phyloP scores from a whole-genome alignment of 768 basidiomycete species.

The Leccinellum luteum region DNA sequence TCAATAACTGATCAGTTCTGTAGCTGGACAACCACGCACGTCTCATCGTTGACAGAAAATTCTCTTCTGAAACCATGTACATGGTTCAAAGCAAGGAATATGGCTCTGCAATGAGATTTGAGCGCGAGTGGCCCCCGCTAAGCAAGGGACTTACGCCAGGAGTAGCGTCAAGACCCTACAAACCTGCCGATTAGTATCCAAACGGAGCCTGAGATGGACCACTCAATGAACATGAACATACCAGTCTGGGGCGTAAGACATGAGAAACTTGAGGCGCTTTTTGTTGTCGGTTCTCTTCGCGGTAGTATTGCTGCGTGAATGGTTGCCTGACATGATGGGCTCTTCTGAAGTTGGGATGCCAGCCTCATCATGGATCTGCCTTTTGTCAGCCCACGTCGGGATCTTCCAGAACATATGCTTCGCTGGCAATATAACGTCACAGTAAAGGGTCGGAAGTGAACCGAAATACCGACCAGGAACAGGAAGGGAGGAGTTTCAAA shows the following conservation, averaged over 20 bases:
- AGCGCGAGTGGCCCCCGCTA: background rate
- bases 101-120: conserved; percentile 37
- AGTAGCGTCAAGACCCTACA: conserved; percentile 64
- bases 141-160: conserved; percentile 50
- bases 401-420: background rate
- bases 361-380: background rate
- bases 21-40: conserved; percentile 39
- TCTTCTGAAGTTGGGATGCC: background rate
- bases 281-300: conserved; percentile 23
- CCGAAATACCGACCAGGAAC: too few relatives aligned
- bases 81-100: conserved; percentile 62
- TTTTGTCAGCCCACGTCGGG: background rate
- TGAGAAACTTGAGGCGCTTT: conserved; percentile 42
- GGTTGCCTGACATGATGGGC: conserved; percentile 15
- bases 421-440: background rate
- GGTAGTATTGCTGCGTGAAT: conserved; percentile 7
- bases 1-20: conserved; percentile 9
- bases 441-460: background rate
- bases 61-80: conserved; percentile 70
- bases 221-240: conserved; percentile 36
- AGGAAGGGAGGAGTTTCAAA: background rate
- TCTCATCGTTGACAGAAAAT: conserved; percentile 76
- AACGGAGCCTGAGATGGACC: background rate
- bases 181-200: background rate
- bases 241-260: conserved; percentile 79